Percentiles rank a stretch among this genome's conserved stretches.
These are phyloP conservation scores for Ilyonectria sp. DNA, from an alignment of 2,329 filamentous ascomycete species.

Conservation along the genomic window DNA sequence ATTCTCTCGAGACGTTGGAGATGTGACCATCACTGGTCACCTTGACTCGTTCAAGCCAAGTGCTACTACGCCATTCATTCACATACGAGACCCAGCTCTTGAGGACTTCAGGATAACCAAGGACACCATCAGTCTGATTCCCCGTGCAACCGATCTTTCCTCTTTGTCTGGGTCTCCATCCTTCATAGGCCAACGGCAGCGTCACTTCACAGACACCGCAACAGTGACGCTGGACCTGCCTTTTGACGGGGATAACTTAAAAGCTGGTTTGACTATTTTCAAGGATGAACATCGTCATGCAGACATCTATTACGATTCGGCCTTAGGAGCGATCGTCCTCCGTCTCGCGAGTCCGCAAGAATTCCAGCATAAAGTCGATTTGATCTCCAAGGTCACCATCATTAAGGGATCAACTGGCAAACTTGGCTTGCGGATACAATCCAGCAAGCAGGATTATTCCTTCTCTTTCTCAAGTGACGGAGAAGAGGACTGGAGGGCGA, in stretches of 20 bases:
- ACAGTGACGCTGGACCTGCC: not conserved
- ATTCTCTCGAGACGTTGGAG: not conserved
- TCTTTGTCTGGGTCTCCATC: slow-evolving; percentile 1
- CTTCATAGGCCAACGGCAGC: slow-evolving; percentile 8
- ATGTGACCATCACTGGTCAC: too few species aligned
- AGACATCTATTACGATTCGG: slow-evolving; percentile 12
- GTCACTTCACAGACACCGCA: not conserved
- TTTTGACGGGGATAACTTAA: not conserved
- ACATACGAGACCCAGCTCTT: not conserved
- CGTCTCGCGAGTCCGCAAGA: not conserved
- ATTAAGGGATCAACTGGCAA: not conserved
- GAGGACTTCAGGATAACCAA: not conserved
- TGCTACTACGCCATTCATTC: not conserved
- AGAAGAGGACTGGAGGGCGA: not conserved
- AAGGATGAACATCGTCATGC: slow-evolving; percentile 15
- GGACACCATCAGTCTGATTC: not conserved
- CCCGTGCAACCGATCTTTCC: not conserved
- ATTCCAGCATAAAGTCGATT: not conserved
- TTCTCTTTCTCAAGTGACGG: not conserved
- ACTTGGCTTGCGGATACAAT: slow-evolving; percentile 3
- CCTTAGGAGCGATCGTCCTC: not conserved
- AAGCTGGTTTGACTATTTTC: slow-evolving; percentile 10
- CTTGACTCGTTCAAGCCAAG: not conserved
- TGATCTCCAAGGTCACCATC: not conserved
- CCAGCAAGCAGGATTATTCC: not conserved